Conservation (phyloP, 805 yeast species). For the Blastobotrys mokoenaii region DNA sequence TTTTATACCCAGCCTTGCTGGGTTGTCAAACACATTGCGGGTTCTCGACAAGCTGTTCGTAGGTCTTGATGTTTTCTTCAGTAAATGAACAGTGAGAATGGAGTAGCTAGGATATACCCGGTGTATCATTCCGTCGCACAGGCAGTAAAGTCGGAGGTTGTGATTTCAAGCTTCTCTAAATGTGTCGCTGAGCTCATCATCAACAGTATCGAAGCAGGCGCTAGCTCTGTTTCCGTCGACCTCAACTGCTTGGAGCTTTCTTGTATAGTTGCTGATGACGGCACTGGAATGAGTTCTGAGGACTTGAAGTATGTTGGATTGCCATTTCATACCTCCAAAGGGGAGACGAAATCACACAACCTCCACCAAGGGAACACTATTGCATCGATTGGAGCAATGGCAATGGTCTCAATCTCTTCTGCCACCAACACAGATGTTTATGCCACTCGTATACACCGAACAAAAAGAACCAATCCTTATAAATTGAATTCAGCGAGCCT, state of each 20-base stretch:
- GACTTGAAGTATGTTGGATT: slow-evolving; percentile 38
- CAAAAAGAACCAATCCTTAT: slow-evolving; percentile 3
- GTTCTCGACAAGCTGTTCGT: too few relatives aligned
- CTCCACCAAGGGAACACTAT: slow-evolving; percentile 46
- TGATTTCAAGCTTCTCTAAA: slow-evolving; percentile 5
- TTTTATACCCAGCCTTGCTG: too few relatives aligned
- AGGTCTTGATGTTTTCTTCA: too few relatives aligned
- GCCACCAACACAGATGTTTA: slow-evolving; percentile 22
- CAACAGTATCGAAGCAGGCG: slow-evolving; percentile 17
- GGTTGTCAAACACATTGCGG: too few relatives aligned
- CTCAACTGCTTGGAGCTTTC: slow-evolving; percentile 7
- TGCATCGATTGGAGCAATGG: slow-evolving; percentile 33
- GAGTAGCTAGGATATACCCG: not conserved
- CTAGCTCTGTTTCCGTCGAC: slow-evolving; percentile 7
- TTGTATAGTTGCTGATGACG: slow-evolving; percentile 46
- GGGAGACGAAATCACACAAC: slow-evolving; percentile 2
- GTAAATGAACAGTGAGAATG: too few relatives aligned
- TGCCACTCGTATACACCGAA: slow-evolving; percentile 9
- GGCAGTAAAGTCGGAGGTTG: slow-evolving; percentile 4
- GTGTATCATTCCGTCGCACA: not conserved
- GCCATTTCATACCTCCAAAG: slow-evolving; percentile 41
- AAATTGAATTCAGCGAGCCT: not conserved
- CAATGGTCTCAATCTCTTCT: slow-evolving; percentile 37
- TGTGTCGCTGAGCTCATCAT: slow-evolving; percentile 13
- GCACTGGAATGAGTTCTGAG: slow-evolving; percentile 44